Percentiles rank a stretch among this genome's conserved stretches.
phyloP scores from a whole-genome alignment of 83 land plant genomes.

The Picea engelmannii region DNA sequence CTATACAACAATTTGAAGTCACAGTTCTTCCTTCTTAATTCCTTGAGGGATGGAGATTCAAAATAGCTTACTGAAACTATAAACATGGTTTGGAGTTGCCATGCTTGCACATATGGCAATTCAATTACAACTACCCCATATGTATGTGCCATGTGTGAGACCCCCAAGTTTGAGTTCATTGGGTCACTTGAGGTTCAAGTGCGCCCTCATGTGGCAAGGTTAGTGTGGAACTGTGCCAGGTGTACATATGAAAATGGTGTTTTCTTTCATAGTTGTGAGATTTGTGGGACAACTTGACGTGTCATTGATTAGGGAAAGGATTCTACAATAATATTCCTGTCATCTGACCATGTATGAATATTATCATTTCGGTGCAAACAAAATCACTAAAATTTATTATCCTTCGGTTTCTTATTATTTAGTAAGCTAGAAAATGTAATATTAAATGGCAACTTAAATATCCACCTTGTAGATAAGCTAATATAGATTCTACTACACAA shows the following conservation, averaged over 20 bases:
- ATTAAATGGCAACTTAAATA: too few relatives aligned
- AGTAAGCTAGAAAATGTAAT: too few relatives aligned
- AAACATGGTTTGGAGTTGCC: constrained; percentile 5
- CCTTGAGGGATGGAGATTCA: not conserved
- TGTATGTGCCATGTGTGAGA: not conserved
- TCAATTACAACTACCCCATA: not conserved
- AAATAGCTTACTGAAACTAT: not conserved
- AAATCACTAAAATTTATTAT: too few relatives aligned
- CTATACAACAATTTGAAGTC: constrained; percentile 2
- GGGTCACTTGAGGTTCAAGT: not conserved
- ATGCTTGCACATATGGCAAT: constrained; percentile 11
- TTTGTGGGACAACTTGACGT: not conserved
- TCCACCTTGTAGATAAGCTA: too few relatives aligned
- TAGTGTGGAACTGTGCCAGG: constrained; percentile 13
- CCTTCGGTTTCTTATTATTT: too few relatives aligned
- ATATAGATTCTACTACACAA: too few relatives aligned
- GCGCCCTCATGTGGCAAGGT: not conserved
- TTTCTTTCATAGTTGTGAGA: not conserved
- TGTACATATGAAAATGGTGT: constrained; percentile 16
- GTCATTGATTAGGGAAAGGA: not conserved
- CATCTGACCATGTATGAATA: too few relatives aligned
- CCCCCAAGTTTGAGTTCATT: not conserved
- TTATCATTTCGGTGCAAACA: too few relatives aligned
- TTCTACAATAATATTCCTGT: too few relatives aligned
- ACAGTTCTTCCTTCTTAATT: not conserved